phyloP scores from a whole-genome alignment of 2,329 filamentous ascomycete species.

The Aspergillus thermomutatus region DNA sequence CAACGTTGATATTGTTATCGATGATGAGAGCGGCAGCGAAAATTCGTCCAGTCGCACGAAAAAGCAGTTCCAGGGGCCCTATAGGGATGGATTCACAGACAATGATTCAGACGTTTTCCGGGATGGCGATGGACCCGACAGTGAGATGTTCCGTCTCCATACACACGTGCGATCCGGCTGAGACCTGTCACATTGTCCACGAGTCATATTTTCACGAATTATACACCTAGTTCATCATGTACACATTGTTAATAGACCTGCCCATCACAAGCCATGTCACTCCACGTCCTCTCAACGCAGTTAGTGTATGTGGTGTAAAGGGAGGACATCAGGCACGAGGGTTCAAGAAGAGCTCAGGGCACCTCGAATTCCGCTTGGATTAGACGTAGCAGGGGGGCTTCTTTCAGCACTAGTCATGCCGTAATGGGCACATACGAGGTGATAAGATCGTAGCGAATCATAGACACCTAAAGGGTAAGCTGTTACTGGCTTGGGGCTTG shows the following conservation, averaged over 20 bases:
- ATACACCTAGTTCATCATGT: background rate
- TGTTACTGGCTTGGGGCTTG: background rate
- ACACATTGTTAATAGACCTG: background rate
- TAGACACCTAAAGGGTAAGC: background rate
- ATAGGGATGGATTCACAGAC: constrained; percentile 55
- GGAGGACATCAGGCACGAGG: background rate
- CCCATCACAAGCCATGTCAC: background rate
- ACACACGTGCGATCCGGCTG: constrained; percentile 25
- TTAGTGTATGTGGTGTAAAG: background rate
- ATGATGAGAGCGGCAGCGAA: constrained; percentile 43
- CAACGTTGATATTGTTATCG: constrained; percentile 40
- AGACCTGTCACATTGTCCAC: constrained; percentile 2
- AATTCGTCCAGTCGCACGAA: constrained; percentile 19
- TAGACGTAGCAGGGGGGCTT: background rate
- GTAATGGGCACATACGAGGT: background rate
- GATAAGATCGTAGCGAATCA: background rate
- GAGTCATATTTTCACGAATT: background rate
- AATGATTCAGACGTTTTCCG: constrained; percentile 50
- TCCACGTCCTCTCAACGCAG: background rate
- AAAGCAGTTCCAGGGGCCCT: constrained; percentile 34
- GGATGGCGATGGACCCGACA: constrained; percentile 38
- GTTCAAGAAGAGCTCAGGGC: background rate
- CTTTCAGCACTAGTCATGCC: background rate
- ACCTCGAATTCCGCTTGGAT: background rate
- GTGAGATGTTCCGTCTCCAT: constrained; percentile 42